phyloP scores from a whole-genome alignment of 805 yeast genomes.

The Ogataea zsoltii region DNA sequence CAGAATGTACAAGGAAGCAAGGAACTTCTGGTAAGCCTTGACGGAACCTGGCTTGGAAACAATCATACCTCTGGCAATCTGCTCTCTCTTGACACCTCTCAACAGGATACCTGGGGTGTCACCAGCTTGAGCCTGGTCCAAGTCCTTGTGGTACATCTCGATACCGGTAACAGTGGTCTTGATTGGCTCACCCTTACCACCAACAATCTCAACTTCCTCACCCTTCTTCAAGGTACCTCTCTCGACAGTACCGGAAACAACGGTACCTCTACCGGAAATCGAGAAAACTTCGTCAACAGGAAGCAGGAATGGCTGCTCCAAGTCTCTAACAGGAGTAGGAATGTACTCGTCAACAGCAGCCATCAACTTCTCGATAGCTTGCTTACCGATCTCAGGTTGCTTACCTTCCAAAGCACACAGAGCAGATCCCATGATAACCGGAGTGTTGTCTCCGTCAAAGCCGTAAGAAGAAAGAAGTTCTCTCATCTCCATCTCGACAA shows the following conservation, averaged over 20 bases:
- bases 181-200: slow-evolving; percentile 80
- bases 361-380: slow-evolving; percentile 80
- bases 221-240: slow-evolving; percentile 98
- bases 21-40: slow-evolving; percentile 88
- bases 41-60: slow-evolving; percentile 90
- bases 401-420: slow-evolving; percentile 90
- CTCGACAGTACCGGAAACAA: slow-evolving; percentile 98
- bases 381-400: slow-evolving; percentile 87
- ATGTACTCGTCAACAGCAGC: slow-evolving; percentile 91
- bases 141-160: slow-evolving; percentile 99
- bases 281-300: slow-evolving; percentile 98
- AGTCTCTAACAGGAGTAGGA: slow-evolving; percentile 95
- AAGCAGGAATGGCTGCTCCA: slow-evolving; percentile 94
- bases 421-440: slow-evolving; percentile 98
- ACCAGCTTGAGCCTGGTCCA: slow-evolving; percentile 97
- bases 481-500: slow-evolving; percentile 99
- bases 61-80: slow-evolving; percentile 96
- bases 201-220: slow-evolving; percentile 97
- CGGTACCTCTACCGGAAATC: slow-evolving; percentile 99
- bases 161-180: slow-evolving; percentile 97
- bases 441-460: slow-evolving; percentile 97
- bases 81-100: slow-evolving; percentile 98
- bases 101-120: slow-evolving; percentile 97
- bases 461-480: slow-evolving; percentile 89
- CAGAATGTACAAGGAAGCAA: slow-evolving; percentile 89